A percentile compares a stretch with the other conserved stretches of the same genome.
Conservation (phyloP, 2,329 filamentous ascomycete species). For the Fusarium transvaalense region DNA sequence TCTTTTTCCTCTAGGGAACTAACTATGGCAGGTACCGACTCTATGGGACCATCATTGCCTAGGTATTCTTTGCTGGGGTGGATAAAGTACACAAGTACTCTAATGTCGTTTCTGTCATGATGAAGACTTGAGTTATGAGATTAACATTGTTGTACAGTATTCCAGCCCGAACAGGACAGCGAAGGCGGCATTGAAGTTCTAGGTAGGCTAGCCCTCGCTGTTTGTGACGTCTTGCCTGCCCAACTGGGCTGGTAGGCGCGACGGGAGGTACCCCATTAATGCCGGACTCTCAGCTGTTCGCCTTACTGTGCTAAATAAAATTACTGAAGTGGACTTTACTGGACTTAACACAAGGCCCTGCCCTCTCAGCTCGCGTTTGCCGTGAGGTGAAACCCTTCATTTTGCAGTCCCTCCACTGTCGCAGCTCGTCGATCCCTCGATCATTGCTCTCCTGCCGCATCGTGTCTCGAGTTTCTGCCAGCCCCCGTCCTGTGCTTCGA, state of each 20-base stretch:
- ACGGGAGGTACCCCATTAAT: slow-evolving; percentile 14
- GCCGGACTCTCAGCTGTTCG: slow-evolving; percentile 39
- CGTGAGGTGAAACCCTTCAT: slow-evolving; percentile 47
- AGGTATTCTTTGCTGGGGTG: background rate
- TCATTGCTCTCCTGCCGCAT: slow-evolving; percentile 28
- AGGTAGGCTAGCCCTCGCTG: slow-evolving; percentile 8
- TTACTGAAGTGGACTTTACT: slow-evolving; percentile 12
- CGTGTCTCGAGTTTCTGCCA: slow-evolving; percentile 38
- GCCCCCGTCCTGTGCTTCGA: slow-evolving; percentile 43
- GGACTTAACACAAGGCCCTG: slow-evolving; percentile 22
- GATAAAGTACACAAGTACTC: background rate
- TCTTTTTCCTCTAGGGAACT: slow-evolving; percentile 18
- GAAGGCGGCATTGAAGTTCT: slow-evolving; percentile 11
- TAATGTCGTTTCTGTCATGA: background rate
- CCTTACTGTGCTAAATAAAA: slow-evolving; percentile 28
- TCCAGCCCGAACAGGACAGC: background rate
- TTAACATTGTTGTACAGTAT: background rate
- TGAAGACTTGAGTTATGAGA: background rate
- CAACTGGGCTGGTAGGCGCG: slow-evolving; percentile 30
- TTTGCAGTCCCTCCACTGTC: slow-evolving; percentile 29
- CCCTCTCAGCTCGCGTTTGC: slow-evolving; percentile 47
- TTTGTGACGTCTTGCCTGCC: slow-evolving; percentile 33
- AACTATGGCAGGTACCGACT: background rate
- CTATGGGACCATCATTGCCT: background rate
- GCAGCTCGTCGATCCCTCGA: slow-evolving; percentile 28